A percentile compares a stretch with the other conserved stretches of the same genome.
Conservation (phyloP, 2,329 filamentous ascomycete genomes). For the Phialemonium atrogriseum region DNA sequence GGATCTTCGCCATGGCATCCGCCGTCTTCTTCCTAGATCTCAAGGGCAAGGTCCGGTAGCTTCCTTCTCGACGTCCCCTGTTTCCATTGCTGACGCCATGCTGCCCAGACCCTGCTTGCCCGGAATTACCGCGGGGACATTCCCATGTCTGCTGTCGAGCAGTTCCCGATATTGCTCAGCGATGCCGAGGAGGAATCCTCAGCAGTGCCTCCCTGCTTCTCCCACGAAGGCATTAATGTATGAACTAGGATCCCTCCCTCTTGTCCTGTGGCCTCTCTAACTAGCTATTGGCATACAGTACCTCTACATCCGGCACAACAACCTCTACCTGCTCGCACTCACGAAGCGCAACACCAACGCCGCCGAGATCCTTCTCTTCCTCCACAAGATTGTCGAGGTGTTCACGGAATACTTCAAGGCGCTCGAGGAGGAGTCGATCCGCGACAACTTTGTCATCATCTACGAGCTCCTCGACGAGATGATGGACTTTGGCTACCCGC, state of each 20-base stretch:
- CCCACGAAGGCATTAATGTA: conserved; percentile 96
- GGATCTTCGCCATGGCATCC: conserved; percentile 68
- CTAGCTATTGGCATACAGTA: conserved; percentile 49
- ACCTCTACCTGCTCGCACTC: conserved; percentile 93
- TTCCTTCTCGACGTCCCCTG: no score
- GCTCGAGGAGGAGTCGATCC: conserved; percentile 94
- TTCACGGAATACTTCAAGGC: conserved; percentile 99
- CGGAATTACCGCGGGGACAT: conserved; percentile 98
- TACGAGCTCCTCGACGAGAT: conserved; percentile 98
- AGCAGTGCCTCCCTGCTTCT: conserved; percentile 95
- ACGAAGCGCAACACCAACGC: conserved; percentile 99
- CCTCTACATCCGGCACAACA: conserved; percentile 98
- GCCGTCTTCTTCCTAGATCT: conserved; percentile 97
- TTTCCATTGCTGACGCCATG: conserved; percentile 7
- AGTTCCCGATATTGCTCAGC: conserved; percentile 90
- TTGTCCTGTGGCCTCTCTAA: conserved; percentile 3
- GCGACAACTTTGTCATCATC: conserved; percentile 98
- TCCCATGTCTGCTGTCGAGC: conserved; percentile 97
- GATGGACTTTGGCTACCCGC: conserved; percentile 99
- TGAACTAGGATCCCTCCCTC: conserved; percentile 24
- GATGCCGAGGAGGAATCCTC: conserved; percentile 99
- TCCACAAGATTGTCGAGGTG: conserved; percentile 96
- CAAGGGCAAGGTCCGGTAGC: conserved; percentile 99
- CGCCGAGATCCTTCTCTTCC: conserved; percentile 93
- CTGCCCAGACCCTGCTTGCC: conserved; percentile 85